These are phyloP conservation scores for Zarea fungicola DNA, from an alignment of 2,329 filamentous ascomycete species.

Conservation along the genomic window DNA sequence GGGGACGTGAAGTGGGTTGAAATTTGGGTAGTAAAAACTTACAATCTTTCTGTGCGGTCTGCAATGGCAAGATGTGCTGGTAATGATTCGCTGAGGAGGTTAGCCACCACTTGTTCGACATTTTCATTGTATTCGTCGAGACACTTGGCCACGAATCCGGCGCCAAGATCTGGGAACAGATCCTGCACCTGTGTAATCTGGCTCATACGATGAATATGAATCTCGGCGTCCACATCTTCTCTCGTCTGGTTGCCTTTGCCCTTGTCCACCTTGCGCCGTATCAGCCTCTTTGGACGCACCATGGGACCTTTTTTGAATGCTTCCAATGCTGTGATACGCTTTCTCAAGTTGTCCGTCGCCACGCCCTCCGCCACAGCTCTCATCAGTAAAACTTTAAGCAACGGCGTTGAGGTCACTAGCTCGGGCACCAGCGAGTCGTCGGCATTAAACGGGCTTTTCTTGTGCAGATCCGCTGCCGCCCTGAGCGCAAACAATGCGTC, in stretches of 20 bases:
- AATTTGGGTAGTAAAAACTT: conserved; percentile 28
- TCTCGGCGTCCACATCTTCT: conserved; percentile 36
- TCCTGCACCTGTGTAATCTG: conserved; percentile 89
- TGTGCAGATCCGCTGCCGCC: conserved; percentile 60
- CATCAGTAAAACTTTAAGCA: conserved; percentile 59
- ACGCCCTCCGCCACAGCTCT: conserved; percentile 45
- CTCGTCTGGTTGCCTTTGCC: conserved; percentile 50
- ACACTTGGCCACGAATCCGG: conserved; percentile 72
- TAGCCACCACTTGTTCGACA: conserved; percentile 72
- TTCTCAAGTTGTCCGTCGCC: conserved; percentile 51
- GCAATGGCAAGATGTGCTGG: conserved; percentile 59
- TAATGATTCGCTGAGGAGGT: conserved; percentile 73
- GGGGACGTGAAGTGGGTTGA: conserved; percentile 16
- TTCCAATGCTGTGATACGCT: conserved; percentile 56
- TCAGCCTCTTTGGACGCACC: conserved; percentile 45
- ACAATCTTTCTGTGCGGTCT: conserved; percentile 62
- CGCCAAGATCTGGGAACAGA: conserved; percentile 81
- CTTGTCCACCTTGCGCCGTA: conserved; percentile 57
- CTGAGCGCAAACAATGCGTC: conserved; percentile 83
- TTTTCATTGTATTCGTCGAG: conserved; percentile 75
- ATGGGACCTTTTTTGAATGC: conserved; percentile 53
- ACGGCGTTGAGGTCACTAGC: conserved; percentile 72
- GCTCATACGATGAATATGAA: conserved; percentile 78
- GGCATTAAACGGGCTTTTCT: conserved; percentile 47
- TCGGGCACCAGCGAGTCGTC: conserved; percentile 74